Evolutionary conservation across 169 alveolate species (phyloP), one percentile per base, ranked within the genome.

Genomic region (Amoebophrya sp.): DNA sequence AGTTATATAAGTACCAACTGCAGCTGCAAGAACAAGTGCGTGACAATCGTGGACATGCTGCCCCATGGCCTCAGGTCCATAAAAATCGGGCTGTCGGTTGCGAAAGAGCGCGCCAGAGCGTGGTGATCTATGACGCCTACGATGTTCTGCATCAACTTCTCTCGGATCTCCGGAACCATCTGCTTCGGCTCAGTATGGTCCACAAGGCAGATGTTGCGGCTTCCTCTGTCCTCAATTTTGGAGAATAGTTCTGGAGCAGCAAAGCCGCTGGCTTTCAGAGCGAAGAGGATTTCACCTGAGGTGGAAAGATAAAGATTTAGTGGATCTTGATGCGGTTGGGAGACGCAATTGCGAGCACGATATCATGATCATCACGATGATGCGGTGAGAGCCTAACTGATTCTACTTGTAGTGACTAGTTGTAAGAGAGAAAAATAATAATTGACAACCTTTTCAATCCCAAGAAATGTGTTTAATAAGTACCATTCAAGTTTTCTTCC

Each of bases 51-150:
- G 12, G 33, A 6, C 83, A 65, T 65, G 36, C 36, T 12, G 36
- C 83, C 83, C 83, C 83, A 65, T 6, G 83, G 83, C 33, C 83
- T 65, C 36, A 65, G 83, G 83, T 65, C 83, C 83, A 65, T 65
- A 29, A 29, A 65, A 36, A 65, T 65, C n/a, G 83, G 83, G 36
- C 38, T 26, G 26, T 65, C 83, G 33, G 83, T 65, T 10, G 83
- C 83, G 83, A 65, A 65, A 36, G 39, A 26, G 12, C 83, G 83
- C 36, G 83, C 83, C 83, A 65, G 83, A 0, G 83, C 83, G 83
- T 65, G 83, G 83, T 65, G 83, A 36, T 65, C 83, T 1, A 65
- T 65, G 12, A 65, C 83, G 36, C 83, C 83, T 29, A 65, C 83
- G 33, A 65, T 36, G 83, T 65, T 65, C 36, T 65, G 39, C 83